Percentiles rank a stretch among this genome's conserved stretches.
These are phyloP conservation scores for Fonsecaea multimorphosa DNA, from an alignment of 2,329 filamentous ascomycete species.

Conservation along the genomic window DNA sequence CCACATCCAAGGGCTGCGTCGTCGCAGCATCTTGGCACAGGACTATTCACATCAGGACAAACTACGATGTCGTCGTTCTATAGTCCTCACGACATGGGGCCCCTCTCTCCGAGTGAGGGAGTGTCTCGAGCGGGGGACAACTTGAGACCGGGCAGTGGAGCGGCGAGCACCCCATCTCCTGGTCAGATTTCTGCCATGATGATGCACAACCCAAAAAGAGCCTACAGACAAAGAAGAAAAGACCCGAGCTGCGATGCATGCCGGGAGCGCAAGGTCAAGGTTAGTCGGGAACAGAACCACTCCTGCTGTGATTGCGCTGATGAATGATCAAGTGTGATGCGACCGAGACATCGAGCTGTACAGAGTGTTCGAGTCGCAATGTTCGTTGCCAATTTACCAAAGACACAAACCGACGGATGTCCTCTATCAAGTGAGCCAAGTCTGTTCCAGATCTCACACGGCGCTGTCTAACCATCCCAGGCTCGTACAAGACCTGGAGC, in stretches of 20 bases:
- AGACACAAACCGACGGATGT: constrained; percentile 98
- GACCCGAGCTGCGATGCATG: constrained; percentile 98
- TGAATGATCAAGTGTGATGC: constrained; percentile 74
- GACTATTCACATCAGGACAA: constrained; percentile 24
- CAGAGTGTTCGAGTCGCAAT: constrained; percentile 93
- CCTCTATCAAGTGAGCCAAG: constrained; percentile 82
- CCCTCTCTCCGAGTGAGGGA: constrained; percentile 49
- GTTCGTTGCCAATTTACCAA: constrained; percentile 99
- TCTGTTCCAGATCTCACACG: neutral
- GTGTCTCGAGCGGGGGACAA: constrained; percentile 45
- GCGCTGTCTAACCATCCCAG: constrained; percentile 45
- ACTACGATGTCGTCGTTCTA: constrained; percentile 39
- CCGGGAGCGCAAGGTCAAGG: constrained; percentile 77
- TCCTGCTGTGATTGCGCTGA: constrained; percentile 25
- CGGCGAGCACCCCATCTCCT: constrained; percentile 28
- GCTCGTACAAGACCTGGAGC: constrained; percentile 95
- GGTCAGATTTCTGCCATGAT: constrained; percentile 53
- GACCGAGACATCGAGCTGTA: constrained; percentile 93
- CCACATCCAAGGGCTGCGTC: constrained; percentile 19
- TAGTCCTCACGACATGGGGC: constrained; percentile 50
- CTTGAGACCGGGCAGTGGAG: constrained; percentile 26
- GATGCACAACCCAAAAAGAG: constrained; percentile 81
- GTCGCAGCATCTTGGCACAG: constrained; percentile 19
- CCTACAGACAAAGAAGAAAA: constrained; percentile 92
- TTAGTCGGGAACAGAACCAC: constrained; percentile 39